Evolutionary conservation across 2,329 filamentous ascomycete species (phyloP).

Genomic region (Penicillium sp.): DNA sequence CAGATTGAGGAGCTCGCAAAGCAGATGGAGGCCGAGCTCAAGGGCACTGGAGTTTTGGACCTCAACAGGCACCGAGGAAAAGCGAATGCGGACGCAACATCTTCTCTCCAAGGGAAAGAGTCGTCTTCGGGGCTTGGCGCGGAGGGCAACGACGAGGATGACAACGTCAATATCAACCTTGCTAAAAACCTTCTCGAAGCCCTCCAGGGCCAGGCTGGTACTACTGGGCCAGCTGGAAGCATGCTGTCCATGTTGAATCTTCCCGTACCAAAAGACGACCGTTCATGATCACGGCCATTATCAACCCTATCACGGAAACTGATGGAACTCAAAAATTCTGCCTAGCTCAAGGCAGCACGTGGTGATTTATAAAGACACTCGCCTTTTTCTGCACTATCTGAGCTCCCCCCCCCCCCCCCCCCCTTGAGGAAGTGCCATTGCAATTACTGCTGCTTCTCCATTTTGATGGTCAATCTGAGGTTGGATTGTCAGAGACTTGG

Average conservation of each 20-base stretch:
- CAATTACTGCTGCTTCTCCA: too few relatives aligned
- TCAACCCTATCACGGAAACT: too few relatives aligned
- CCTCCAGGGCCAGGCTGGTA: slow-evolving; percentile 82
- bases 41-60: slow-evolving; percentile 40
- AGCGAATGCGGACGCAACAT: slow-evolving; percentile 13
- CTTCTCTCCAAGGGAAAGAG: slow-evolving; percentile 25
- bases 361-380: too few relatives aligned
- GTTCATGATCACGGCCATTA: slow-evolving; percentile 2
- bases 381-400: too few relatives aligned
- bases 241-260: slow-evolving; percentile 82
- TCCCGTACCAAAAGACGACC: slow-evolving; percentile 70
- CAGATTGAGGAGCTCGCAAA: slow-evolving; percentile 41
- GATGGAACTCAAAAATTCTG: background rate
- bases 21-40: slow-evolving; percentile 45
- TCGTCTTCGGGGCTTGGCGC: background rate
- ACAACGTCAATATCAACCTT: slow-evolving; percentile 70
- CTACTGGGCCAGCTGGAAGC: slow-evolving; percentile 80
- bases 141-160: slow-evolving; percentile 9
- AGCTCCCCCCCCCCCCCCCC: too few relatives aligned
- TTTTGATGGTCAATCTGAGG: too few relatives aligned
- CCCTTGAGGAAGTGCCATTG: too few relatives aligned
- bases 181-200: slow-evolving; percentile 87
- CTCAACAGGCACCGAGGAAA: slow-evolving; percentile 26
- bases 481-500: too few relatives aligned
- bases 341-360: background rate